These are phyloP conservation scores for Neospermospora avenae DNA, from an alignment of 2,329 filamentous ascomycete species.

Conservation along the genomic window DNA sequence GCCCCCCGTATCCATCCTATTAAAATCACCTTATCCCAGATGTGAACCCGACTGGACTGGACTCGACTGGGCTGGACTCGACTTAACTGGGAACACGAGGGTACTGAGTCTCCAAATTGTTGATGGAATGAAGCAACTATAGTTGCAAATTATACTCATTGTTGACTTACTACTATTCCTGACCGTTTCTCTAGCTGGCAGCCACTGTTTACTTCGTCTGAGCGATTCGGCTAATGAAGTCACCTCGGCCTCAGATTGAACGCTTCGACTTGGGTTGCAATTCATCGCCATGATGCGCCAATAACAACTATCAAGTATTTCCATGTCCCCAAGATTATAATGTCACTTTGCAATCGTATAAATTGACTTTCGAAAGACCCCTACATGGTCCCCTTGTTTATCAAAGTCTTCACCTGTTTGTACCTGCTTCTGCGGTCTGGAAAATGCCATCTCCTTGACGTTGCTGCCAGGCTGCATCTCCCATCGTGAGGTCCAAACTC, in stretches of 20 bases:
- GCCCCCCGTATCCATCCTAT: conserved; percentile 22
- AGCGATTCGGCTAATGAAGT: neutral
- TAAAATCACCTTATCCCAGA: conserved; percentile 14
- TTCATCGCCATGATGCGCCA: too few species aligned
- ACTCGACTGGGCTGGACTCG: neutral
- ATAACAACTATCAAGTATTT: neutral
- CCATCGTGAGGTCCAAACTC: conserved; percentile 16
- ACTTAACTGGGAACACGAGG: neutral
- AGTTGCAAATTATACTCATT: neutral
- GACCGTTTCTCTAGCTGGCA: too few species aligned
- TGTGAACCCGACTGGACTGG: neutral
- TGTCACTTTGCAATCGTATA: neutral
- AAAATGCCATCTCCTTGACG: conserved; percentile 3
- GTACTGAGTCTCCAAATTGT: neutral
- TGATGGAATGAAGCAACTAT: neutral
- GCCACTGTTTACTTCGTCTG: neutral
- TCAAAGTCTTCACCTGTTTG: neutral
- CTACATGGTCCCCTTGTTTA: neutral
- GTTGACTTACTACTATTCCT: neutral
- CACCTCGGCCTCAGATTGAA: too few species aligned
- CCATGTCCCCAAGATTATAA: neutral
- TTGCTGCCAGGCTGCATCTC: neutral
- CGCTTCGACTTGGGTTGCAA: too few species aligned
- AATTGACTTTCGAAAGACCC: neutral
- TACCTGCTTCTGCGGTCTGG: conserved; percentile 12